phyloP scores from a whole-genome alignment of 768 basidiomycete species.

The Sporobolomyces pararoseus region DNA sequence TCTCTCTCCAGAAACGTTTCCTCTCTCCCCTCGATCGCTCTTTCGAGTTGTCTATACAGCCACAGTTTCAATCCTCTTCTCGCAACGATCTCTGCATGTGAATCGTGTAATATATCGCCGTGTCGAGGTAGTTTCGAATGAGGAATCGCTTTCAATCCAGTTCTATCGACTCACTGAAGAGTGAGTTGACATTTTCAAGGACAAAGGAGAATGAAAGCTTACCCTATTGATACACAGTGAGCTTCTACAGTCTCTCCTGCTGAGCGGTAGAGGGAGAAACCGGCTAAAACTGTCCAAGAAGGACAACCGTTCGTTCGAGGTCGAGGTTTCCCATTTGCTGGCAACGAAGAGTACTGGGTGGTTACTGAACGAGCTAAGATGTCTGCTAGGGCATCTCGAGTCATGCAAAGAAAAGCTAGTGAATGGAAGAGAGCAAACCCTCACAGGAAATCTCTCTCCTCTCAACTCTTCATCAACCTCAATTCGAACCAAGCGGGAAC shows the following conservation, averaged over 20 bases:
- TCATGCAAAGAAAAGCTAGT: background rate
- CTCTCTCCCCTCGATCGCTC: background rate
- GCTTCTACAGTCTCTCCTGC: background rate
- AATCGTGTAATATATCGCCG: conserved; percentile 81
- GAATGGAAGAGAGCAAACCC: background rate
- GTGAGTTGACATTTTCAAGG: background rate
- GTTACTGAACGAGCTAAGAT: conserved; percentile 42
- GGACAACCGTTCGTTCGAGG: conserved; percentile 45
- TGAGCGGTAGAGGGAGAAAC: conserved; percentile 45
- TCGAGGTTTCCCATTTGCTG: conserved; percentile 46
- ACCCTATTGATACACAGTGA: background rate
- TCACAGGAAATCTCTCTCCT: background rate
- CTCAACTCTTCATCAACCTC: background rate
- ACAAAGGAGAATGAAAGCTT: background rate
- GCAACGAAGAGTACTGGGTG: conserved; percentile 43
- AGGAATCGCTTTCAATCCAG: conserved; percentile 84
- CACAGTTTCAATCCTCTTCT: conserved; percentile 72
- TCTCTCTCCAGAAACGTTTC: conserved; percentile 46
- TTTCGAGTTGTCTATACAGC: conserved; percentile 66
- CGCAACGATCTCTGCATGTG: conserved; percentile 88
- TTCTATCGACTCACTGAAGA: conserved; percentile 46
- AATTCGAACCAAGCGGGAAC: background rate
- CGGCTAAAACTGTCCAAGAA: conserved; percentile 51
- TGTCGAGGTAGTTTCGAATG: conserved; percentile 58
- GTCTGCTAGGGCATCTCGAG: conserved; percentile 30